Evolutionary conservation across 768 basidiomycete genomes (phyloP), one percentile per base, ranked within the genome.

Genomic region (Sarcodon sp.): DNA sequence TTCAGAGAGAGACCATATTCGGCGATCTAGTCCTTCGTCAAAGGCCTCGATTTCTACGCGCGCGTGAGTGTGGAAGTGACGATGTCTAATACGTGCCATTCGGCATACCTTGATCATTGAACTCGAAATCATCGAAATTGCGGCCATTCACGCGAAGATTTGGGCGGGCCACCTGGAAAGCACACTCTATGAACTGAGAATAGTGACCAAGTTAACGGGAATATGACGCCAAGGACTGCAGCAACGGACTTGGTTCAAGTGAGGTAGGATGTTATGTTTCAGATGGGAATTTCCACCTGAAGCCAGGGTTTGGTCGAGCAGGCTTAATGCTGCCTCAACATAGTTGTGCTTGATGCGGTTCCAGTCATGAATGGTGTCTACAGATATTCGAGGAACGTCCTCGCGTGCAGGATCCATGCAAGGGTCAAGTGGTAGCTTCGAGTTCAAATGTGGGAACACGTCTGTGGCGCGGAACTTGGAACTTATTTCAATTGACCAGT

Each of bases 91-190:
- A 10, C 39, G 16, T 1, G 8, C 16, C 9, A 27, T 2, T 31
- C 4, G n/a, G 13, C 64, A 46, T 45, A 77, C 82, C 75, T 55
- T 75, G 70, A 50, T 74, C 76, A 44, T 71, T 69, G 15, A 72
- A 67, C 16, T 72, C 70, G n/a, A 79, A 64, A 4, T 78, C 71
- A 55, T 85, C 85, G 52, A 78, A 77, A 51, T 81, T 79, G 47
- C 81, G 79, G 27, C 88, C 88, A 57, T 90, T 89, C 8, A 91
- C 73, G 33, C 84, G 77, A 16, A 92, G 61, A 63, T 91, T 92
- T 4, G 77, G 73, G 52, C 77, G 73, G 0, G 81, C 74, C 47
- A 79, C 71, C 34, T 66, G 67, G 53, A 87, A 81, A 13, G 79
- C 73, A 15, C 64, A 64, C 18, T 84, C 80, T 33, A 82, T 69